Base-by-base conservation (phyloP, 495 filamentous ascomycete species). In the Staphylotrichum tortipilum region DNA sequence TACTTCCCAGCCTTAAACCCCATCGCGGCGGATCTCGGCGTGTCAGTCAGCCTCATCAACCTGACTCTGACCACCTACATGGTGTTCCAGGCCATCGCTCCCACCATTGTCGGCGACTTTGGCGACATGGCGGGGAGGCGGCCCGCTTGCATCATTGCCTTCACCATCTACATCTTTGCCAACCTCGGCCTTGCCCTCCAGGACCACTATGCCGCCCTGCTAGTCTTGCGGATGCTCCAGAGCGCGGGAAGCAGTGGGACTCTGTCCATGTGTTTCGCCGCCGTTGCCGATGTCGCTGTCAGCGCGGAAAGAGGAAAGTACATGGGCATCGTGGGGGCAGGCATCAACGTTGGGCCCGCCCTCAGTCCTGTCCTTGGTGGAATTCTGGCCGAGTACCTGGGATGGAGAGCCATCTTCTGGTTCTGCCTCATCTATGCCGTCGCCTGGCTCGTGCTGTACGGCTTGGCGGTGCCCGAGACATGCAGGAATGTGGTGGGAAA, bases 381-480 rank as follows among this genome's bases (percentile, higher is more conserved):
- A 0, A 50, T 86, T 0, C 64, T 88, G 1, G 67, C 73, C 8
- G 71, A 84, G 26, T 84, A 77, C 38, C 68, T 87, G 0, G 82
- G 81, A 0, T 89, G 84, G 85, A 59, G 78, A 21, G 70, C 76
- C 39, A 83, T 86, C 35, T 91, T 89, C 59, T 88, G 83, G 83
- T 87, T 88, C 53, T 68, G 86, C 24, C 70, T 74, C 39, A 86
- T 88, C 36, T 57, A 81, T 23, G 67, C 71, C 11, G 77, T 68
- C 0, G 65, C 67, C 17, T 79, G 73, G 60, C 61, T 81, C 8
- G 54, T 80, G 21, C 61, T 75, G 2, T 81, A 78, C 52, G 38
- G 73, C 14, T 31, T 85, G 36, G 57, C 69, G 9, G 69, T 85
- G 14, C 84, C 84, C 3, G 85, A 88, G 64, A 89, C 85, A 5